These are phyloP conservation scores for Geosmithia putterillii DNA, from an alignment of 2,329 filamentous ascomycete genomes.

Conservation along the genomic window DNA sequence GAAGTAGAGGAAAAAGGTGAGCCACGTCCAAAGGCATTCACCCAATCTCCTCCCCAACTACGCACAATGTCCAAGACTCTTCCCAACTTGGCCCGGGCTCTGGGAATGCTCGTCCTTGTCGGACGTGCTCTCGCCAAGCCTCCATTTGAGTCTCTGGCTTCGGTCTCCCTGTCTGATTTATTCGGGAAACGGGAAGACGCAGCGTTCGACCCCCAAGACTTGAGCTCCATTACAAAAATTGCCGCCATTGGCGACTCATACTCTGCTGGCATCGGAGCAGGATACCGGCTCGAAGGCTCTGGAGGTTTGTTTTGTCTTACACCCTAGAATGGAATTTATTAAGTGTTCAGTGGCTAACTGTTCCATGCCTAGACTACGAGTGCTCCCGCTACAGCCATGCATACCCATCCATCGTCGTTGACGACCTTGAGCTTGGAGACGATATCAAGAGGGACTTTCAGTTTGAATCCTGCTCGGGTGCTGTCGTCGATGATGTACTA, in stretches of 20 bases:
- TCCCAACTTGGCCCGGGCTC: too few species aligned
- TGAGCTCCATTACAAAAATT: slow-evolving; percentile 6
- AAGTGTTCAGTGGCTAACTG: too few species aligned
- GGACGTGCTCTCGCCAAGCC: not conserved
- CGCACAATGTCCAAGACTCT: too few species aligned
- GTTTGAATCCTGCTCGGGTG: slow-evolving; percentile 8
- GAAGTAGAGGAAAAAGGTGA: too few species aligned
- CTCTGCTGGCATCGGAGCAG: slow-evolving; percentile 8
- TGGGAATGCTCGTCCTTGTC: not conserved
- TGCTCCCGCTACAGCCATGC: slow-evolving; percentile 6
- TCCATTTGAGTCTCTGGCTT: not conserved
- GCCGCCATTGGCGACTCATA: slow-evolving; percentile 8
- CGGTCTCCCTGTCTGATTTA: not conserved
- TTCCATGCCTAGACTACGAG: slow-evolving; percentile 2
- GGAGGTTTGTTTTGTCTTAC: too few species aligned
- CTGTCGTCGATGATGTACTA: slow-evolving; percentile 3
- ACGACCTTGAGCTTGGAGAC: slow-evolving; percentile 5
- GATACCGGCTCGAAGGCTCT: not conserved
- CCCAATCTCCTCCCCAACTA: too few species aligned
- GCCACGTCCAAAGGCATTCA: too few species aligned
- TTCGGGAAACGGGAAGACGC: slow-evolving; percentile 1
- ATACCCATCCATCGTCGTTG: slow-evolving; percentile 6
- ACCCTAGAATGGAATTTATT: too few species aligned
- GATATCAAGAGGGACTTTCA: slow-evolving; percentile 4
- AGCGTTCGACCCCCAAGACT: slow-evolving; percentile 3